Evolutionary conservation across 2,329 filamentous ascomycete species (phyloP), one percentile per base, ranked within the genome.

Genomic region (Phialocephala subalpina): DNA sequence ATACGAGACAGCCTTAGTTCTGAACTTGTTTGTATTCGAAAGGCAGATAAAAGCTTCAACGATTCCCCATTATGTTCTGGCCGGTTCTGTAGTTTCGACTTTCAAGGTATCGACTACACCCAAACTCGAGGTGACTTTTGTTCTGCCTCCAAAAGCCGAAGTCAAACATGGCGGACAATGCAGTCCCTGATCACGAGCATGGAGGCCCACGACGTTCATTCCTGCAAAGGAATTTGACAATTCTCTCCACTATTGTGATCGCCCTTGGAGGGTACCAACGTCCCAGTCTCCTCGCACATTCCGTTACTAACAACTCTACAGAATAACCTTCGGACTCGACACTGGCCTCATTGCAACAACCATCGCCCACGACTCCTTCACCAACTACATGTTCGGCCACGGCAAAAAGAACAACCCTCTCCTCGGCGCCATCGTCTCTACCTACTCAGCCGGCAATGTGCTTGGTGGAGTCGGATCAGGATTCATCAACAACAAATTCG

Each of bases 261-360:
- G 40, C 40, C 12, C n/a, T 42, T 2, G 40, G 40, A 42, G 40
- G 40, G 40, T 42, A 42, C 4, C 4, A 18, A 18, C 18, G 16
- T 42, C 8, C 40, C n/a, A 16, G n/a, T 18, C n/a, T n/a, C n/a
- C 8, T 18, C 14, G 40, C 6, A 18, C 6, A 42, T 18, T 18
- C 16, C 4, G 2, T 18, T 2, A 16, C n/a, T 42, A 42, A 6
- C 18, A n/a, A 1, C 3, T n/a, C 16, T n/a, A 18, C 40, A 42
- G 40, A 42, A 42, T 42, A 2, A 42, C 40, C 2, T 42, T 42
- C 40, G 40, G 40, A 18, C 40, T 42, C 40, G 40, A 42, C 18
- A 42, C 62, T 8, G 76, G 75, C n/a, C 77, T 77, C 33, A 75
- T 78, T 36, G 74, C 73, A 12, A 77, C 76, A 7, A 78, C 74